A percentile compares a stretch with the other conserved stretches of the same genome.
Conservation (phyloP, 208 protist genomes). For the Trypanosoma boissoni region DNA sequence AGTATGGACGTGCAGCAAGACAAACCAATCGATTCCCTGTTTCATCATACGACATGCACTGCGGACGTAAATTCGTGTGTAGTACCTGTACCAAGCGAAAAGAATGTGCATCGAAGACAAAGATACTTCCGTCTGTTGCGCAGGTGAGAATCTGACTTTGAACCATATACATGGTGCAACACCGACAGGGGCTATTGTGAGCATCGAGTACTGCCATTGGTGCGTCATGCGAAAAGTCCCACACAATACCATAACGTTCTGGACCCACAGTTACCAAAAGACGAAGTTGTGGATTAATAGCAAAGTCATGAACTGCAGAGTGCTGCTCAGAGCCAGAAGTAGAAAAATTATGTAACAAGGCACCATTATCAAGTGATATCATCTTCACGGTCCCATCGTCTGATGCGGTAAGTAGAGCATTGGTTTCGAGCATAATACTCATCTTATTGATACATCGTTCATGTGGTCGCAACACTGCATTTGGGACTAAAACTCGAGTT, state of each 20-base stretch:
- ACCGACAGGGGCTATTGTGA: constrained; percentile 62
- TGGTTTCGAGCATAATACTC: constrained; percentile 44
- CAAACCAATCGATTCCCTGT: constrained; percentile 39
- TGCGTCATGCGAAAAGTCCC: constrained; percentile 64
- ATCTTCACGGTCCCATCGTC: constrained; percentile 67
- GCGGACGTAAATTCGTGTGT: constrained; percentile 27
- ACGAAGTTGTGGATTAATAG: constrained; percentile 44
- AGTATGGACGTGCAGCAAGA: constrained; percentile 51
- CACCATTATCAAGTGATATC: constrained; percentile 61
- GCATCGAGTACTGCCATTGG: constrained; percentile 60
- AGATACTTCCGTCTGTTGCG: constrained; percentile 52
- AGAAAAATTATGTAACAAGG: constrained; percentile 42
- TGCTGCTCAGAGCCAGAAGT: constrained; percentile 37
- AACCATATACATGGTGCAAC: constrained; percentile 43
- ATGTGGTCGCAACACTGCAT: constrained; percentile 33
- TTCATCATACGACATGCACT: constrained; percentile 34
- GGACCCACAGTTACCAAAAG: constrained; percentile 75
- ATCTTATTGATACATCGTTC: constrained; percentile 67
- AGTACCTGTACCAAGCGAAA: constrained; percentile 66
- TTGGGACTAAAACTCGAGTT: constrained; percentile 36
- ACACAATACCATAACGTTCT: constrained; percentile 74
- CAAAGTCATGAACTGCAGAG: constrained; percentile 60
- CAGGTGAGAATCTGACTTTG: constrained; percentile 57
- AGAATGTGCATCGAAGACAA: constrained; percentile 63
- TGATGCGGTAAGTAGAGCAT: constrained; percentile 58